phyloP scores from a whole-genome alignment of 306 rosid genomes.

The Cucurbita argyrosperma region DNA sequence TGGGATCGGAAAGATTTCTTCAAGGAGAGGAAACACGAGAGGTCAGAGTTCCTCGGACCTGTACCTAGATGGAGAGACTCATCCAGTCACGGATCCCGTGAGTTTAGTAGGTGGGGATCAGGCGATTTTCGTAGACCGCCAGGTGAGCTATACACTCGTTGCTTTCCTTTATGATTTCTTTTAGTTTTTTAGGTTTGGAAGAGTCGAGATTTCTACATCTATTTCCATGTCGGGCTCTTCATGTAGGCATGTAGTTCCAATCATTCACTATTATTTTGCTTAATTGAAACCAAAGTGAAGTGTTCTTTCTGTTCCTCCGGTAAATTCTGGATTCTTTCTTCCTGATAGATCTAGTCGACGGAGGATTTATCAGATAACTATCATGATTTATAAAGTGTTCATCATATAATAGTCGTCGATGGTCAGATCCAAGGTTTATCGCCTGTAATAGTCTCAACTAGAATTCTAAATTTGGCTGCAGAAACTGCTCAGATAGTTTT shows the following conservation, averaged over 20 bases:
- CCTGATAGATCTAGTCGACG: neutral
- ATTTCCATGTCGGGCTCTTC: neutral
- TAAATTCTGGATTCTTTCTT: neutral
- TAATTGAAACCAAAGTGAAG: neutral
- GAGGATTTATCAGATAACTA: neutral
- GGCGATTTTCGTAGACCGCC: constrained; percentile 71
- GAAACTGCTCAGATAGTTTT: neutral
- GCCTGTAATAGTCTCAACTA: neutral
- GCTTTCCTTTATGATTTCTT: neutral
- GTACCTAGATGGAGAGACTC: constrained; percentile 89
- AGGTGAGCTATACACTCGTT: constrained; percentile 25
- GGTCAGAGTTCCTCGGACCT: constrained; percentile 69
- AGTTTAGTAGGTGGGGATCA: constrained; percentile 72
- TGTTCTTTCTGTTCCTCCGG: neutral
- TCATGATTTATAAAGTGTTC: neutral
- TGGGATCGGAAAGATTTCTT: constrained; percentile 97
- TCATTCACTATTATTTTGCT: neutral
- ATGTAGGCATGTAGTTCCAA: neutral
- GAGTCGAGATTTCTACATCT: neutral
- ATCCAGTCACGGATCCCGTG: constrained; percentile 57
- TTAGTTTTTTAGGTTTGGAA: neutral
- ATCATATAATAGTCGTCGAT: neutral
- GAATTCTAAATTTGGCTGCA: neutral
- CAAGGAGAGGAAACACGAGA: constrained; percentile 98
- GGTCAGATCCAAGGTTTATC: neutral